A percentile compares a stretch with the other conserved stretches of the same genome.
Evolutionary conservation across 352 stramenopile species (phyloP).

Genomic region (Phytophthora hibernalis): DNA sequence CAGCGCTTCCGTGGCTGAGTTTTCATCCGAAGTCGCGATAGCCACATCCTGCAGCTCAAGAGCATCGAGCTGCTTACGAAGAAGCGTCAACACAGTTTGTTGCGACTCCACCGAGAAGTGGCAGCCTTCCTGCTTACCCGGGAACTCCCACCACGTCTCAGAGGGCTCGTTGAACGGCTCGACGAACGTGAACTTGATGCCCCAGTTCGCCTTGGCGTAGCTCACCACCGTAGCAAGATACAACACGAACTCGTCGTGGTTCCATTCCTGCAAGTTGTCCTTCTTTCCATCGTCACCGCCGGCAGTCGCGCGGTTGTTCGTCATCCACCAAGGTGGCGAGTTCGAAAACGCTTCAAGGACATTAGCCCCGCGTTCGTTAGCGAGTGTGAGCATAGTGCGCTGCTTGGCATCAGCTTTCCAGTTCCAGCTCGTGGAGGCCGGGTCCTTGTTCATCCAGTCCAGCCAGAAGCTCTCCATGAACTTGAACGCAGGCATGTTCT

Average conservation of each 20-base stretch:
- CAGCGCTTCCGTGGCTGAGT: conserved; percentile 47
- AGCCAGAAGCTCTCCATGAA: conserved; percentile 61
- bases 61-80: conserved; percentile 50
- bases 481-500: conserved; percentile 62
- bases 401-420: conserved; percentile 57
- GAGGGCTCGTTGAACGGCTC: conserved; percentile 70
- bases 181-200: conserved; percentile 57
- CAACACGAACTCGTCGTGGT: conserved; percentile 53
- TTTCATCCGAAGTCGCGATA: conserved; percentile 61
- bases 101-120: conserved; percentile 54
- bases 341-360: conserved; percentile 66
- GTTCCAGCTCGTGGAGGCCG: conserved; percentile 53
- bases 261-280: conserved; percentile 60
- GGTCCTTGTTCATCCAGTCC: conserved; percentile 56
- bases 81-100: conserved; percentile 41
- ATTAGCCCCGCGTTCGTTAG: conserved; percentile 47
- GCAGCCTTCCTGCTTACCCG: conserved; percentile 59
- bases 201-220: conserved; percentile 51
- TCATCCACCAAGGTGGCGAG: conserved; percentile 72
- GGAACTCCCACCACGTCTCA: conserved; percentile 57
- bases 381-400: conserved; percentile 46
- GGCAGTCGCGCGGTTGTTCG: conserved; percentile 52
- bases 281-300: conserved; percentile 44
- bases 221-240: conserved; percentile 55
- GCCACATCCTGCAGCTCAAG: conserved; percentile 38